Evolutionary conservation across 2,329 filamentous ascomycete genomes (phyloP), one percentile per base, ranked within the genome.

Genomic region (Diaporthe eres): DNA sequence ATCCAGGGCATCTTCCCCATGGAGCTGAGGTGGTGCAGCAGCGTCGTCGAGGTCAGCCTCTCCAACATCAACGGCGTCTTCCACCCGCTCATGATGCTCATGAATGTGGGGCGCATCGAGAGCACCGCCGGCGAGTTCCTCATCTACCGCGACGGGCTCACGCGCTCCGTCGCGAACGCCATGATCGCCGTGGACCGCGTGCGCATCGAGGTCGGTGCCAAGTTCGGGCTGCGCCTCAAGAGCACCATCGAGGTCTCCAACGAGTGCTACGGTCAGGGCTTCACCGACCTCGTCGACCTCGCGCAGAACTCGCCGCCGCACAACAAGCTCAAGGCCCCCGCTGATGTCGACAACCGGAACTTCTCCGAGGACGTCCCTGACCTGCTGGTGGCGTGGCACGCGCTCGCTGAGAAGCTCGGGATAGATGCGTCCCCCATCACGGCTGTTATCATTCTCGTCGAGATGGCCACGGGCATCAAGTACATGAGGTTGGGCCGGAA

Each of bases 61-160:
- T 72, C 72, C 57, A 81, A 81, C 72, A 75, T 81, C 75, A 81
- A 81, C 74, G 79, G 79, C 19, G 79, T 80, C 10, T 80, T 81
- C 39, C 80, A 81, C 74, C 79, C 80, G 4, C 73, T 80, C 22
- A 80, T 80, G 78, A 78, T 81, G 77, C 71, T 81, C 13, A 78
- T 81, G 79, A 81, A 81, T 65, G 79, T 78, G 5, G 80, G 80
- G 17, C 79, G 80, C 34, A 81, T 81, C 39, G 80, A 81, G 68
- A 79, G 74, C 71, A 81, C 80, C 1, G 76, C 12, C 1, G 80
- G 80, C 17, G 78, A 78, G 47, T 81, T 81, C 51, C 57, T 78
- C 13, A 55, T 81, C 12, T 79, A 79, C 70, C 71, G 68, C n/a
- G 76, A 79, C 8, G 78, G 78, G 17, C 77, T 79, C 13, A 78